A percentile compares a stretch with the other conserved stretches of the same genome.
Conservation (phyloP, 2,329 filamentous ascomycete species). For the Nannizziopsis barbatae region DNA sequence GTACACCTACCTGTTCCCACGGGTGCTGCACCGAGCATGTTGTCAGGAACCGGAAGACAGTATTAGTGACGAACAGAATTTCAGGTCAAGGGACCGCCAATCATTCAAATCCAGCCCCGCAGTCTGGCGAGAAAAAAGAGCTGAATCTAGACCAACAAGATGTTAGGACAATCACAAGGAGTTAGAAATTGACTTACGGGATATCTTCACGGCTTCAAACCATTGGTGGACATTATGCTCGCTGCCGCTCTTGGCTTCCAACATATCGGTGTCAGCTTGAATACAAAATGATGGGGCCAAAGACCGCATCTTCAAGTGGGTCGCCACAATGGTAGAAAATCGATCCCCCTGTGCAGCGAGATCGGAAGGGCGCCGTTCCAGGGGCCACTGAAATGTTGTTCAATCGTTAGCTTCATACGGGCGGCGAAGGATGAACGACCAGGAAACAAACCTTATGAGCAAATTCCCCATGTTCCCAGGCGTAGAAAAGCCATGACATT, state of each 20-base stretch:
- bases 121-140: conserved; percentile 29
- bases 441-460: not conserved
- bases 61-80: conserved; percentile 23
- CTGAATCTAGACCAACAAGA: conserved; percentile 23
- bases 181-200: conserved; percentile 25
- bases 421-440: not conserved
- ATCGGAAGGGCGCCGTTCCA: conserved; percentile 42
- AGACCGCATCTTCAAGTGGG: conserved; percentile 48
- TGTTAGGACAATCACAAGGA: not conserved
- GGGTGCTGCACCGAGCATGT: too few species aligned
- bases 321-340: conserved; percentile 48
- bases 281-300: conserved; percentile 34
- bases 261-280: conserved; percentile 28
- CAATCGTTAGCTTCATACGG: not conserved
- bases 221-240: conserved; percentile 30
- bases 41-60: conserved; percentile 3
- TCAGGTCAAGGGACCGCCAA: conserved; percentile 34
- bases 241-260: conserved; percentile 31
- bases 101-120: conserved; percentile 31
- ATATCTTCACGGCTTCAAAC: conserved; percentile 34
- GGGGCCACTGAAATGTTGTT: conserved; percentile 37
- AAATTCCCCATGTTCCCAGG: conserved; percentile 38
- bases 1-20: too few species aligned
- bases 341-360: conserved; percentile 47
- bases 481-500: conserved; percentile 48